phyloP scores from a whole-genome alignment of 2,329 filamentous ascomycete species.

The Penicillium sp. region DNA sequence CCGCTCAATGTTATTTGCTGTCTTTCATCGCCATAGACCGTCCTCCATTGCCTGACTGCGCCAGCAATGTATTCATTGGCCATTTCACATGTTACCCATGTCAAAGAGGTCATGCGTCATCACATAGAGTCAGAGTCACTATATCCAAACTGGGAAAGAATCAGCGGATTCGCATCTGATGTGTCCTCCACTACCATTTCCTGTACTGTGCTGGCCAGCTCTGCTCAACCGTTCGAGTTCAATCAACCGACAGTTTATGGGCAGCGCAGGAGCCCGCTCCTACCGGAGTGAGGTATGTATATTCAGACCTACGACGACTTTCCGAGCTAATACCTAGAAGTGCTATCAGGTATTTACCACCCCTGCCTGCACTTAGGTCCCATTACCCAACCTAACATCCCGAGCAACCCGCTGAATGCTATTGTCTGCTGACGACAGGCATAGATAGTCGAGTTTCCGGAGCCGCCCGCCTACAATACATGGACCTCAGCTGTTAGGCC shows the following conservation, averaged over 20 bases:
- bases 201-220: too few relatives aligned
- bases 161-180: too few relatives aligned
- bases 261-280: too few relatives aligned
- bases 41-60: too few relatives aligned
- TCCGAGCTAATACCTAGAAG: not conserved
- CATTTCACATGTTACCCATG: too few relatives aligned
- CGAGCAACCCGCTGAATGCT: not conserved
- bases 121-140: too few relatives aligned
- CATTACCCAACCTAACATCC: not conserved
- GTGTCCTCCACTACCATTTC: too few relatives aligned
- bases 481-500: not conserved
- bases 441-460: not conserved
- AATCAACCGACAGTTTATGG: too few relatives aligned
- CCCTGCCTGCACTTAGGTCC: not conserved
- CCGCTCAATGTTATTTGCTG: constrained; percentile 22
- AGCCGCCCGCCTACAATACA: not conserved
- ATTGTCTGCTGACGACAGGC: not conserved
- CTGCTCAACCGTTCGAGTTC: too few relatives aligned
- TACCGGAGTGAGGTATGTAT: not conserved
- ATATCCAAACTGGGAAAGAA: too few relatives aligned
- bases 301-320: not conserved
- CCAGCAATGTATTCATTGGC: too few relatives aligned
- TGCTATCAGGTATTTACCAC: not conserved
- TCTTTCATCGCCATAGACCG: constrained; percentile 7
- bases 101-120: too few relatives aligned